A percentile compares a stretch with the other conserved stretches of the same genome.
phyloP scores from a whole-genome alignment of 1,139 yeast species.

The Yamadazyma triangularis region DNA sequence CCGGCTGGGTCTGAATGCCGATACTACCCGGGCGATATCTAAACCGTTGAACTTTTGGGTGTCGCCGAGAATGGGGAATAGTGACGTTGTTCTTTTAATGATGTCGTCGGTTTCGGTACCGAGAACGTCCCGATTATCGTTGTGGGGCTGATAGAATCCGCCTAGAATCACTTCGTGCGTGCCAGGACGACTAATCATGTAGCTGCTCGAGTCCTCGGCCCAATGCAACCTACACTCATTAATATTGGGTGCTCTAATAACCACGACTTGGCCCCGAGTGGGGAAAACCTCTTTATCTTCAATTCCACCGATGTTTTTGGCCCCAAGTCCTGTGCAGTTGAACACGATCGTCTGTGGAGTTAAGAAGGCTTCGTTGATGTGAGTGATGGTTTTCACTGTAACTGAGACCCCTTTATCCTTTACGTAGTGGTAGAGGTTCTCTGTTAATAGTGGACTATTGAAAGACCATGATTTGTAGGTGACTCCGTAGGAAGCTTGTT shows the following conservation, averaged over 20 bases:
- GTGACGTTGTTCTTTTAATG: conserved; percentile 46
- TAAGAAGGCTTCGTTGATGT: conserved; percentile 51
- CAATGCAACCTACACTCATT: conserved; percentile 47
- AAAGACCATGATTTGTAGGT: conserved; percentile 59
- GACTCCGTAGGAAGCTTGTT: conserved; percentile 50
- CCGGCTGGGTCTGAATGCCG: conserved; percentile 65
- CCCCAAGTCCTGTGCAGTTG: conserved; percentile 73
- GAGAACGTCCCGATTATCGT: conserved; percentile 55
- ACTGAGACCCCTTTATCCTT: conserved; percentile 9
- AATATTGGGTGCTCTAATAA: conserved; percentile 55
- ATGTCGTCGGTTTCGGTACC: conserved; percentile 54
- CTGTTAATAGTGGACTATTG: conserved; percentile 42
- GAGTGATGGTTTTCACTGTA: conserved; percentile 26
- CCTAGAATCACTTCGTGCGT: conserved; percentile 59
- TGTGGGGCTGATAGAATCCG: conserved; percentile 57
- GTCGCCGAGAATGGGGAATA: conserved; percentile 38
- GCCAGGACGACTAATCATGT: conserved; percentile 62
- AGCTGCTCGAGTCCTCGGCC: conserved; percentile 54
- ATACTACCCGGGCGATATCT: conserved; percentile 50
- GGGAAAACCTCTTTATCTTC: conserved; percentile 54
- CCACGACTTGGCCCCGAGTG: conserved; percentile 68
- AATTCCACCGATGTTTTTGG: conserved; percentile 56
- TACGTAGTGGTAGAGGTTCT: conserved; percentile 7
- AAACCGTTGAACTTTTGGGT: conserved; percentile 7
- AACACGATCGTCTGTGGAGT: conserved; percentile 46